phyloP scores from a whole-genome alignment of 495 filamentous ascomycete genomes.

The Cryomyces minteri region DNA sequence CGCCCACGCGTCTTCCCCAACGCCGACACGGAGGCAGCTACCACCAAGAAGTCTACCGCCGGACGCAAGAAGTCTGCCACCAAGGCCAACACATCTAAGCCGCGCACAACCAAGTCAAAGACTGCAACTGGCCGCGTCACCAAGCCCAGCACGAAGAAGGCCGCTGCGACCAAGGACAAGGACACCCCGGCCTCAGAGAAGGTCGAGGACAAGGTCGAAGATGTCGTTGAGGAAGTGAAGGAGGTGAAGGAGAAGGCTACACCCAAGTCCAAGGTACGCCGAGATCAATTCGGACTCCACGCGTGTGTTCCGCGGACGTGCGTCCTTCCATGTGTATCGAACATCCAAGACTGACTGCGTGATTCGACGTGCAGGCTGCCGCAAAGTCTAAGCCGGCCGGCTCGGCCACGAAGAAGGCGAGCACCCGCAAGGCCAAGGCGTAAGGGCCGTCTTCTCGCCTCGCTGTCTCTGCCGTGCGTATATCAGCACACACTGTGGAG shows the following conservation, averaged over 20 bases:
- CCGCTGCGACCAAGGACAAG: constrained; percentile 9
- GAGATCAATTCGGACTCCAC: not conserved
- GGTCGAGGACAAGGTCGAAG: not conserved
- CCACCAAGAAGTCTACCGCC: constrained; percentile 3
- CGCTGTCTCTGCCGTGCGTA: too few relatives aligned
- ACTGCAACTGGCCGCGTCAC: not conserved
- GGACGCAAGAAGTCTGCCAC: constrained; percentile 3
- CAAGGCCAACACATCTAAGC: constrained; percentile 17
- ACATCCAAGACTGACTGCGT: too few relatives aligned
- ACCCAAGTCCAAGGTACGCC: not conserved
- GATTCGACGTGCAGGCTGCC: too few relatives aligned
- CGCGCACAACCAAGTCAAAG: constrained; percentile 11
- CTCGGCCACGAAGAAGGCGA: too few relatives aligned
- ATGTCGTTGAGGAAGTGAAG: not conserved
- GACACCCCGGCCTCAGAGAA: not conserved
- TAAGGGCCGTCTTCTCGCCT: too few relatives aligned
- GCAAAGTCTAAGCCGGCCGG: too few relatives aligned
- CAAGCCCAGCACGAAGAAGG: constrained; percentile 6
- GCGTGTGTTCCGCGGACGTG: not conserved
- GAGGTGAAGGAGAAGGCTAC: not conserved
- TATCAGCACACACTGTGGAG: too few relatives aligned
- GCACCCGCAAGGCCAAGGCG: too few relatives aligned
- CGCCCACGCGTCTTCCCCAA: constrained; percentile 9
- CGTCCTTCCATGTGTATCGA: too few relatives aligned
- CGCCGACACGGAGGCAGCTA: constrained; percentile 3